These are phyloP conservation scores for Wickerhamomyces chaumierensis DNA, from an alignment of 805 yeast genomes.

Conservation along the genomic window DNA sequence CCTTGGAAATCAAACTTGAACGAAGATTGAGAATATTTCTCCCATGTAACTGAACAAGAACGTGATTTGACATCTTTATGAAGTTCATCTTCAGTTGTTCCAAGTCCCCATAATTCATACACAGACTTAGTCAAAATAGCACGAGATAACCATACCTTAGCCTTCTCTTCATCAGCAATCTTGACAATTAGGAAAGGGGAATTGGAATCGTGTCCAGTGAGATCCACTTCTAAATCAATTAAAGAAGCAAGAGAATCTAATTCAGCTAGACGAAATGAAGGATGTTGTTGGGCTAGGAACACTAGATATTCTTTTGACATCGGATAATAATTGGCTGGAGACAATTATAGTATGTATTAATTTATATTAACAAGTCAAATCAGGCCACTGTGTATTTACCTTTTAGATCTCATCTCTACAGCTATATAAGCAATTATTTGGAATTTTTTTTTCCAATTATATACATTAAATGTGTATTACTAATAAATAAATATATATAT, in stretches of 20 bases:
- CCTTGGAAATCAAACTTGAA: slow-evolving; percentile 81
- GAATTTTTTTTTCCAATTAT: no score
- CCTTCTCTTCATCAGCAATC: slow-evolving; percentile 56
- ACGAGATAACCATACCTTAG: slow-evolving; percentile 49
- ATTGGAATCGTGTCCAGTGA: slow-evolving; percentile 42
- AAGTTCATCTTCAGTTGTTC: slow-evolving; percentile 39
- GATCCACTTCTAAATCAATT: slow-evolving; percentile 42
- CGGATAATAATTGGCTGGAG: no score
- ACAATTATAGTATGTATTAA: no score
- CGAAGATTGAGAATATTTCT: slow-evolving; percentile 29
- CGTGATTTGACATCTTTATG: slow-evolving; percentile 33
- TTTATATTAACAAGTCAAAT: no score
- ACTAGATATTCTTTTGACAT: slow-evolving; percentile 61
- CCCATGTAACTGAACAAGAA: slow-evolving; percentile 16
- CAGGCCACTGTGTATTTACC: no score
- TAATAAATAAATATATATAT: no score
- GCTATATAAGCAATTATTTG: no score
- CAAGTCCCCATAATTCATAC: slow-evolving; percentile 80
- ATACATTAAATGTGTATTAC: no score
- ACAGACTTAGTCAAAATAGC: slow-evolving; percentile 64
- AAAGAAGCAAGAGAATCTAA: slow-evolving; percentile 73
- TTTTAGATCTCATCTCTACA: no score
- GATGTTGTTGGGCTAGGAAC: slow-evolving; percentile 79
- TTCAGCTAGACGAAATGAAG: slow-evolving; percentile 71
- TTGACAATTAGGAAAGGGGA: slow-evolving; percentile 66